These are phyloP conservation scores for Tuber borchii DNA, from an alignment of 495 filamentous ascomycete genomes.

Conservation along the genomic window DNA sequence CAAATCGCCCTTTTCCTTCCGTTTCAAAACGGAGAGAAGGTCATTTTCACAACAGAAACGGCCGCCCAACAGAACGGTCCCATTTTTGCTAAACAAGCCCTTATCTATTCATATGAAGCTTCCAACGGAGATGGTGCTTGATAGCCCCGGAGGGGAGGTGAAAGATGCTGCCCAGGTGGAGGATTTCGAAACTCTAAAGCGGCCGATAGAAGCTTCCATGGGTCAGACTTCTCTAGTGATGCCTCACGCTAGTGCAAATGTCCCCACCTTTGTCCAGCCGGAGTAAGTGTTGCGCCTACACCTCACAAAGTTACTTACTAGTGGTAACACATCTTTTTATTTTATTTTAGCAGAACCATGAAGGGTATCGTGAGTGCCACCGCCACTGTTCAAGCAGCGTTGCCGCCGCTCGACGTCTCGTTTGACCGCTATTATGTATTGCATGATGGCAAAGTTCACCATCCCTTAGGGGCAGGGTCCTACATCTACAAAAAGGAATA, in stretches of 20 bases:
- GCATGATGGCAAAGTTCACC: conserved; percentile 28
- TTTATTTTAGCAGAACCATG: not conserved
- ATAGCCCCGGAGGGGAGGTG: too few species aligned
- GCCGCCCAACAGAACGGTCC: too few species aligned
- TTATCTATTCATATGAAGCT: too few species aligned
- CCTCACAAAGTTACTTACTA: not conserved
- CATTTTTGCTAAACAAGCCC: too few species aligned
- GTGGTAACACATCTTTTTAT: not conserved
- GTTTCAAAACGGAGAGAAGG: too few species aligned
- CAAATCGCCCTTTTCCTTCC: too few species aligned
- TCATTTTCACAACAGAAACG: too few species aligned
- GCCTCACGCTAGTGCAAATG: not conserved
- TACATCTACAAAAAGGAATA: conserved; percentile 23
- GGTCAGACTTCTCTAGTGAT: too few species aligned
- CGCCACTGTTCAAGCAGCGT: not conserved
- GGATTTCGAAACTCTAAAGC: too few species aligned
- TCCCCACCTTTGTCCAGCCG: not conserved
- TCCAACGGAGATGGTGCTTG: too few species aligned
- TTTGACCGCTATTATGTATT: conserved; percentile 15
- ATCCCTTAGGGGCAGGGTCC: conserved; percentile 29
- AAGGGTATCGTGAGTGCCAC: not conserved
- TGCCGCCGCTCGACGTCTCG: not conserved
- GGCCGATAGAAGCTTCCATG: too few species aligned
- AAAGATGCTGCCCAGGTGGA: too few species aligned
- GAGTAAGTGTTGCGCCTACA: not conserved